Evolutionary conservation across 108 stramenopile genomes (phyloP).

Genomic region (Cyclotella atomus): DNA sequence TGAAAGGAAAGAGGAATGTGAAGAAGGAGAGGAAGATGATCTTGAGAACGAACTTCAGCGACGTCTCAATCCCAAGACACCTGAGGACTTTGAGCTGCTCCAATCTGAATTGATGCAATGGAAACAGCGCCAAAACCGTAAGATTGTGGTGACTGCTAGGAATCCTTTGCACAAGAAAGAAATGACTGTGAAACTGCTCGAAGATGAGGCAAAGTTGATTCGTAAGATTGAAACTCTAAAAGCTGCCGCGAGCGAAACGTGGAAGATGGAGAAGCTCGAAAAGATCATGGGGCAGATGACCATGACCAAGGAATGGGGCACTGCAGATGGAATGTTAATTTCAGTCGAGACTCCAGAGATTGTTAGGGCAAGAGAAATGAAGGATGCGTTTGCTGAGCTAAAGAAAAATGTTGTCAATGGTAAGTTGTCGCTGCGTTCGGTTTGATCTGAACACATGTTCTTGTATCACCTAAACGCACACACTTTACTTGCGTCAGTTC

Average conservation of each 20-base stretch:
- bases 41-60: conserved; percentile 20
- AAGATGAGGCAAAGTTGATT: conserved; percentile 28
- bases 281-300: conserved; percentile 17
- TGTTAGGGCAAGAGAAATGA: conserved; percentile 33
- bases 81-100: conserved; percentile 34
- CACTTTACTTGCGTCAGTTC: not conserved
- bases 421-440: too few species aligned
- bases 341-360: conserved; percentile 32
- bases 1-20: not conserved
- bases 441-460: too few species aligned
- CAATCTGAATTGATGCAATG: conserved; percentile 35
- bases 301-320: conserved; percentile 28
- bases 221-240: conserved; percentile 35
- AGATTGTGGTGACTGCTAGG: conserved; percentile 20
- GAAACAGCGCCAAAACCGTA: conserved; percentile 37
- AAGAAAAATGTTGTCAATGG: conserved; percentile 12
- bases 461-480: not conserved
- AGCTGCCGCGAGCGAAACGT: conserved; percentile 10
- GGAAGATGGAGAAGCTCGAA: conserved; percentile 8
- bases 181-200: conserved; percentile 13
- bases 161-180: conserved; percentile 19
- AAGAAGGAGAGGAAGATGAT: not conserved
- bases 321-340: conserved; percentile 12
- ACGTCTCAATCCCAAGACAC: conserved; percentile 29
- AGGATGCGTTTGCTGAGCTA: conserved; percentile 29